Conservation (phyloP, 2,329 filamentous ascomycete genomes). For the Davidsoniella australis region DNA sequence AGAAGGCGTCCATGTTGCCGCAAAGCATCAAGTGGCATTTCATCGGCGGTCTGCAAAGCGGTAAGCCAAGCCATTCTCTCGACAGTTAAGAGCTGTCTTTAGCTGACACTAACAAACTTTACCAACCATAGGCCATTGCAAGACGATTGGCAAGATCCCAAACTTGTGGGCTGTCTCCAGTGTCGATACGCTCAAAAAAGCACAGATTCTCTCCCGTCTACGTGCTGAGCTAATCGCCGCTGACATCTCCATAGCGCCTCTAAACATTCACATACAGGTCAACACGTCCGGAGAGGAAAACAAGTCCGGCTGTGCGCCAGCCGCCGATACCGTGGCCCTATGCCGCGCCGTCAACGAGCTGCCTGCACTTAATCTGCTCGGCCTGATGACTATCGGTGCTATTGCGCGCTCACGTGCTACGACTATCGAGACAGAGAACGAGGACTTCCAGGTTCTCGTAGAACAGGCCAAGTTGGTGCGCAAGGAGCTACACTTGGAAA, state of each 20-base stretch:
- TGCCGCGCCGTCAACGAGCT: conserved; percentile 59
- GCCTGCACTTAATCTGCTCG: conserved; percentile 55
- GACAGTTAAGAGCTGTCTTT: not conserved
- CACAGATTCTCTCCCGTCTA: conserved; percentile 59
- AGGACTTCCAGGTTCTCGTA: conserved; percentile 61
- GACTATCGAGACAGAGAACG: conserved; percentile 65
- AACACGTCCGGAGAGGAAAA: conserved; percentile 81
- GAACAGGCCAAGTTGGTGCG: conserved; percentile 56
- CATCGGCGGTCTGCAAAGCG: conserved; percentile 79
- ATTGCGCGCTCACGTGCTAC: conserved; percentile 68
- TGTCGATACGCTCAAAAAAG: conserved; percentile 79
- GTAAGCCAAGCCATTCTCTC: conserved; percentile 18
- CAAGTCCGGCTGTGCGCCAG: conserved; percentile 69
- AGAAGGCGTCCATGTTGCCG: conserved; percentile 72
- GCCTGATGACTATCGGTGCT: conserved; percentile 93
- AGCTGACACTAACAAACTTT: conserved; percentile 5
- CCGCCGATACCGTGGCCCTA: conserved; percentile 40
- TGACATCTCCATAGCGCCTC: conserved; percentile 21
- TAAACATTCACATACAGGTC: conserved; percentile 78
- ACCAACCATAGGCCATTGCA: conserved; percentile 59
- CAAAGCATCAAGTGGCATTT: conserved; percentile 79
- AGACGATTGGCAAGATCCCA: conserved; percentile 65
- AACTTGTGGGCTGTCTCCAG: conserved; percentile 88
- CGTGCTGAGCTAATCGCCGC: conserved; percentile 40
- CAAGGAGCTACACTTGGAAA: conserved; percentile 27